Evolutionary conservation across 208 protist genomes (phyloP).

Genomic region (Leishmania braziliensis): DNA sequence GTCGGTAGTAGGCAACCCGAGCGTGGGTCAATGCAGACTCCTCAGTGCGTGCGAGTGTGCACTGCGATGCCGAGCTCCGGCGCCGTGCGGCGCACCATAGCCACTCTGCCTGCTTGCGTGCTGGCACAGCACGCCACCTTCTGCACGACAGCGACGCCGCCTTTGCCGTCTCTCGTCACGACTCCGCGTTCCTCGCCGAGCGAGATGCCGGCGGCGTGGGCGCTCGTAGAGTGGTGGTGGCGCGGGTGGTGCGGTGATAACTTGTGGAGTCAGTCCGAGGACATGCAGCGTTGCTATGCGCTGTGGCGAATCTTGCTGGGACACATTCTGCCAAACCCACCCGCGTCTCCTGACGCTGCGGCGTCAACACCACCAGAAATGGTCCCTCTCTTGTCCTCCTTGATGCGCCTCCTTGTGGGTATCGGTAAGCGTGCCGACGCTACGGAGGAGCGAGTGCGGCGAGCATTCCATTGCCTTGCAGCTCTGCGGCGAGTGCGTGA

Average conservation of each 20-base stretch:
- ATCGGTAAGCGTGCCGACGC: background rate
- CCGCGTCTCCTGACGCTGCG: background rate
- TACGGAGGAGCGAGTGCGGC: conserved; percentile 26
- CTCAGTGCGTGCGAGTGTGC: background rate
- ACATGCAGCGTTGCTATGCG: conserved; percentile 26
- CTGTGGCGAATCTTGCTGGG: conserved; percentile 28
- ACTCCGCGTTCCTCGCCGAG: background rate
- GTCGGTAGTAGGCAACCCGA: background rate
- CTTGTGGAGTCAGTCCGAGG: background rate
- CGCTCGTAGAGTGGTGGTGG: conserved; percentile 32
- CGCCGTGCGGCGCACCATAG: conserved; percentile 12
- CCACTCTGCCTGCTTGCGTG: conserved; percentile 16
- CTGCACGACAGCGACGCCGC: background rate
- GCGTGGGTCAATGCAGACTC: background rate
- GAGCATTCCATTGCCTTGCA: conserved; percentile 25
- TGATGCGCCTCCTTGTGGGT: conserved; percentile 24
- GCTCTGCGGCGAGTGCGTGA: conserved; percentile 18
- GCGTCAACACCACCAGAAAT: background rate
- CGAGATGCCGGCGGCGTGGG: conserved; percentile 18
- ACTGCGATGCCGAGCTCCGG: conserved; percentile 9
- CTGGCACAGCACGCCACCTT: conserved; percentile 11
- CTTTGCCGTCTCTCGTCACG: background rate
- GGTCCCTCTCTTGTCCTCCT: conserved; percentile 6
- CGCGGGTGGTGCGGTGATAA: background rate
- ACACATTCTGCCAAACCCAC: background rate